Evolutionary conservation across 805 yeast species (phyloP).

Genomic region (Ogataea haglerorum): DNA sequence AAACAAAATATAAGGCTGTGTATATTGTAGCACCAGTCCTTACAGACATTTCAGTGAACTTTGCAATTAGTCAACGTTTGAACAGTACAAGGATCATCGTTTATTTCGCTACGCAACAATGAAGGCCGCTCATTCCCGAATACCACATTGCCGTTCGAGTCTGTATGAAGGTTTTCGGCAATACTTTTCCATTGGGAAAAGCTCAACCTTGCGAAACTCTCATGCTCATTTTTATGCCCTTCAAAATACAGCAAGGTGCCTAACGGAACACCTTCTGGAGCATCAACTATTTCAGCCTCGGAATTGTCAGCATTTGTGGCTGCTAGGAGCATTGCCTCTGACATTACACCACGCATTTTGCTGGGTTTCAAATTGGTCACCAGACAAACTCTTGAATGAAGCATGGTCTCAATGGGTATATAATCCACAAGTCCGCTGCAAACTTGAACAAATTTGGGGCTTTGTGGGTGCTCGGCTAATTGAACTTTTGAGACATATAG

Average conservation of each 20-base stretch:
- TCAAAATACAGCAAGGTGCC: constrained; percentile 43
- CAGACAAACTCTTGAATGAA: constrained; percentile 44
- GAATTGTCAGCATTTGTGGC: constrained; percentile 32
- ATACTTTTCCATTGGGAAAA: constrained; percentile 36
- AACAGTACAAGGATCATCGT: constrained; percentile 15
- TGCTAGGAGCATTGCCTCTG: constrained; percentile 69
- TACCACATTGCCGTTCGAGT: constrained; percentile 31
- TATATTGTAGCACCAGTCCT: not conserved
- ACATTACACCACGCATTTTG: constrained; percentile 58
- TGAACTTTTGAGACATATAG: constrained; percentile 54
- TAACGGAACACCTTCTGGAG: constrained; percentile 37
- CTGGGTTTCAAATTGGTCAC: constrained; percentile 57
- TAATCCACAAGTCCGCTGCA: constrained; percentile 57
- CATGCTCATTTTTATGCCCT: constrained; percentile 17
- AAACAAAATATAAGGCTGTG: constrained; percentile 3
- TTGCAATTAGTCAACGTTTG: constrained; percentile 10
- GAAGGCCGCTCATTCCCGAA: constrained; percentile 15
- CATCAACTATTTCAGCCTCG: constrained; percentile 44
- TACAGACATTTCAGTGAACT: constrained; percentile 5
- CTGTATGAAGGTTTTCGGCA: constrained; percentile 30
- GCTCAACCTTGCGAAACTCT: constrained; percentile 30
- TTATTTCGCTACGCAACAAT: constrained; percentile 6
- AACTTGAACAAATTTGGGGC: constrained; percentile 35
- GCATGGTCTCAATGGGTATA: constrained; percentile 38
- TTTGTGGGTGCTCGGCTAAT: constrained; percentile 19